These are phyloP conservation scores for Excoecaria cochinchinensis DNA, from an alignment of 345 rosid genomes.

Conservation along the genomic window DNA sequence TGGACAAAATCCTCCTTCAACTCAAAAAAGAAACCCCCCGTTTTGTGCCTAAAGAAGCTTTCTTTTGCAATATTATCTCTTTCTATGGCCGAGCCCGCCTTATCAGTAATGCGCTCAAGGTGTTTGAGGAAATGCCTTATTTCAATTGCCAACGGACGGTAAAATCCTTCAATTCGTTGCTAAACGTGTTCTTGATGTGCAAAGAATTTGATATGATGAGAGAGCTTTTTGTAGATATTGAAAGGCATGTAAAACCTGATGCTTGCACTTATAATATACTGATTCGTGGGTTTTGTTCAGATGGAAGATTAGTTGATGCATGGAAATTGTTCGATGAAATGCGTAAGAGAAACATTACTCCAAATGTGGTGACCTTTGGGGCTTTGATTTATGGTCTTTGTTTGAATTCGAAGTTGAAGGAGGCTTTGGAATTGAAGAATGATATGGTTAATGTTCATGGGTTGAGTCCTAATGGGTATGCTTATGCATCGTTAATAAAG, in stretches of 20 bases:
- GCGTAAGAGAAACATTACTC: slow-evolving; percentile 50
- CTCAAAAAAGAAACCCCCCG: slow-evolving; percentile 48
- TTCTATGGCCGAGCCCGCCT: slow-evolving; percentile 57
- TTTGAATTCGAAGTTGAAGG: slow-evolving; percentile 43
- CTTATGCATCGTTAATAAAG: slow-evolving; percentile 57
- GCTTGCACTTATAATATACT: slow-evolving; percentile 72
- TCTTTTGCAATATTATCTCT: slow-evolving; percentile 61
- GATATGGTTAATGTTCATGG: slow-evolving; percentile 50
- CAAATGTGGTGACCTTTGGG: slow-evolving; percentile 55
- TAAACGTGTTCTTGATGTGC: slow-evolving; percentile 47
- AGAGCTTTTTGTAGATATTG: slow-evolving; percentile 37
- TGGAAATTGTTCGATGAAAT: slow-evolving; percentile 59
- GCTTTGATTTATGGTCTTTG: slow-evolving; percentile 57
- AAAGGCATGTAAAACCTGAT: slow-evolving; percentile 47
- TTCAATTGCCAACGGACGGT: slow-evolving; percentile 55
- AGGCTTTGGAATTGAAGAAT: slow-evolving; percentile 66
- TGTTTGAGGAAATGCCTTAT: slow-evolving; percentile 66
- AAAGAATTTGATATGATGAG: slow-evolving; percentile 42
- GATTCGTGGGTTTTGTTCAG: slow-evolving; percentile 40
- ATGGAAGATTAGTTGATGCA: slow-evolving; percentile 48
- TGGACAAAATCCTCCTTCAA: slow-evolving; percentile 54
- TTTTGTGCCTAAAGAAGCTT: slow-evolving; percentile 47
- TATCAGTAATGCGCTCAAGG: slow-evolving; percentile 42
- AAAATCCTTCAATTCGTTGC: slow-evolving; percentile 60
- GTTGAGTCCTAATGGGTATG: slow-evolving; percentile 35